These are phyloP conservation scores for Panaeolus cyanescens DNA, from an alignment of 768 basidiomycete species.

Conservation along the genomic window DNA sequence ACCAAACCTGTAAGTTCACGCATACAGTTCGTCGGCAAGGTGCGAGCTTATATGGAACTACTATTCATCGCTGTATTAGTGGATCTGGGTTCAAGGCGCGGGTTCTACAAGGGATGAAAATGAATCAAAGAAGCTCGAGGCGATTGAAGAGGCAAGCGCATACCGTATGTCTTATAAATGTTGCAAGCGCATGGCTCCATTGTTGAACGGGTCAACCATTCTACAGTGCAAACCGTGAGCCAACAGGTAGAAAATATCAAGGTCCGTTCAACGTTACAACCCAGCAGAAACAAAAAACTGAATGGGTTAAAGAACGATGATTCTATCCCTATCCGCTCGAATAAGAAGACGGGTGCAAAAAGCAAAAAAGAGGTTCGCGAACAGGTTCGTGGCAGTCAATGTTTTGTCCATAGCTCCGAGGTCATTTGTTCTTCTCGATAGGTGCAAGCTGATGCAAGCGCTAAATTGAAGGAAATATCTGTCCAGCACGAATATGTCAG, in stretches of 20 bases:
- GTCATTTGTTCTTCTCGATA: slow-evolving; percentile 22
- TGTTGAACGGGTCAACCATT: neutral
- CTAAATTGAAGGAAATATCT: slow-evolving; percentile 63
- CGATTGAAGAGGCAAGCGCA: slow-evolving; percentile 45
- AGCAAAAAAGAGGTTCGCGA: slow-evolving; percentile 80
- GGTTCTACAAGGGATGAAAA: slow-evolving; percentile 22
- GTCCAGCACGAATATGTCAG: slow-evolving; percentile 49
- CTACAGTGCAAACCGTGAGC: slow-evolving; percentile 58
- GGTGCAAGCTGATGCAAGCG: slow-evolving; percentile 61
- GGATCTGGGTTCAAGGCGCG: slow-evolving; percentile 61
- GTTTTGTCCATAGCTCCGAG: neutral
- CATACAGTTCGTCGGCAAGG: neutral
- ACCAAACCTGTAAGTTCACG: slow-evolving; percentile 61
- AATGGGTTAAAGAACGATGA: slow-evolving; percentile 50
- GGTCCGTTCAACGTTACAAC: slow-evolving; percentile 30
- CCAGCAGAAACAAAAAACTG: neutral
- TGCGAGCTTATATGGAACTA: neutral
- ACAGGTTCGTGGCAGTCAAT: slow-evolving; percentile 40
- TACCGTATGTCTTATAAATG: slow-evolving; percentile 36
- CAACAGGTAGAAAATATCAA: slow-evolving; percentile 62
- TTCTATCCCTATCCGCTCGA: slow-evolving; percentile 66
- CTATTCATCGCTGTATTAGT: slow-evolving; percentile 36
- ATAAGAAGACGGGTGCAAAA: slow-evolving; percentile 70
- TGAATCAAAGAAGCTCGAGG: slow-evolving; percentile 22
- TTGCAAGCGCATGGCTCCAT: neutral